Percentiles rank a stretch among this genome's conserved stretches.
Evolutionary conservation across 768 basidiomycete species (phyloP).

Genomic region (Termitomyces sp.): DNA sequence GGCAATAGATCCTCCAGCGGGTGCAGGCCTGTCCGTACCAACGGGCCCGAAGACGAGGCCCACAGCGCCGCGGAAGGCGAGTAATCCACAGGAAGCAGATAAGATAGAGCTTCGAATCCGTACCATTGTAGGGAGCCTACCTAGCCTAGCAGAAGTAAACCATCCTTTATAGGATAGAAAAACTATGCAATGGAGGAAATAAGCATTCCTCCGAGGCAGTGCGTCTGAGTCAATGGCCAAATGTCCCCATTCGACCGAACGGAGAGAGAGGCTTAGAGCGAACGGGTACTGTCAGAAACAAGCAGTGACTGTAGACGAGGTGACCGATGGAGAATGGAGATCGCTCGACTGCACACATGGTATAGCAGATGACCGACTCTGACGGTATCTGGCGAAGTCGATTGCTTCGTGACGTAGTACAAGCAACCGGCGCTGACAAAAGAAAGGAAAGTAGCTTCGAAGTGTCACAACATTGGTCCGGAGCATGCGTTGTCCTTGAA

Average conservation of each 20-base stretch:
- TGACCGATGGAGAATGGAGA: neutral
- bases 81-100: neutral
- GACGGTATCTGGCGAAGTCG: neutral
- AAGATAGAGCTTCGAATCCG: slow-evolving; percentile 6
- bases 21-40: slow-evolving; percentile 21
- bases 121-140: slow-evolving; percentile 5
- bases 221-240: neutral
- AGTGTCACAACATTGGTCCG: neutral
- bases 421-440: neutral
- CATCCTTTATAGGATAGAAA: slow-evolving; percentile 10
- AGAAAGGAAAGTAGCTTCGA: neutral
- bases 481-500: neutral
- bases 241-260: neutral
- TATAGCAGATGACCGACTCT: neutral
- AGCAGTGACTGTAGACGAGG: neutral
- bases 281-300: neutral
- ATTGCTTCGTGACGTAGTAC: neutral
- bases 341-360: neutral
- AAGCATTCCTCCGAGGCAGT: neutral
- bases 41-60: slow-evolving; percentile 23
- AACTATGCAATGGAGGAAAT: neutral
- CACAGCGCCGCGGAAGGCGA: neutral
- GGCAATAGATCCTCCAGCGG: slow-evolving; percentile 23
- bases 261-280: neutral
- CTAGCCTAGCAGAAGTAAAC: neutral